Base-by-base conservation (phyloP, 768 basidiomycete genomes). In the Tulasnella sp. region DNA sequence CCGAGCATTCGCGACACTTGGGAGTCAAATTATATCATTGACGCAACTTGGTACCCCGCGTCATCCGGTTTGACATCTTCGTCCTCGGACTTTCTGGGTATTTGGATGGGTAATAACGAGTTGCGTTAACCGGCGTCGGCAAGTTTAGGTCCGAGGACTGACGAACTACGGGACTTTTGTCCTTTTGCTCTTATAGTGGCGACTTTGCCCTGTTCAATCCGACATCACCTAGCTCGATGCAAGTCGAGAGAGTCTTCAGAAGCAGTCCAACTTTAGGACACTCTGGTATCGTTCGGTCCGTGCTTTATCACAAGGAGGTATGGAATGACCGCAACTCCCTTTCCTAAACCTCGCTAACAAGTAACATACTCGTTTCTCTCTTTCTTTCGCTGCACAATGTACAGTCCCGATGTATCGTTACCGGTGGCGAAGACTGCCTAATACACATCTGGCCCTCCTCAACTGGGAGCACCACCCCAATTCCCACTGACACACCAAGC, bases 21-120 rank as follows among this genome's bases (percentile, higher is more conserved):
- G 83, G 80, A 81, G 46, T 83, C 84, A 2, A 83, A 85, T 75
- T 85, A 85, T 77, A 50, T 85, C 42, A 82, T 85, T 72, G 81
- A 83, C 46, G 84, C 80, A 18, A 72, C 50, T 48, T 81, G 81
- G 69, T 76, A 74, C 44, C 42, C 76, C 8, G 48, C 54, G 11
- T 75, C 69, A 34, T 28, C 41, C 46, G 74, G 76, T 24, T n/a
- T 77, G 42, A 50, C 72, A 16, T 14, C 31, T 24, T 28, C 34
- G 2, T 58, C 42, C 24, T 31, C 69, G 16, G 72, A 54, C 50
- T 41, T 50, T 16, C 50, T 82, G 42, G 81, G 81, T 2, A 40
- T 82, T 3, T 82, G 81, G 81, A 76, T 81, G 44, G 81, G 81
- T 31, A 54, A 46, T 16, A 77, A 80, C 75, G 77, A 64, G 81